Evolutionary conservation across 2,329 filamentous ascomycete genomes (phyloP).

Genomic region (Alternaria brassicae): DNA sequence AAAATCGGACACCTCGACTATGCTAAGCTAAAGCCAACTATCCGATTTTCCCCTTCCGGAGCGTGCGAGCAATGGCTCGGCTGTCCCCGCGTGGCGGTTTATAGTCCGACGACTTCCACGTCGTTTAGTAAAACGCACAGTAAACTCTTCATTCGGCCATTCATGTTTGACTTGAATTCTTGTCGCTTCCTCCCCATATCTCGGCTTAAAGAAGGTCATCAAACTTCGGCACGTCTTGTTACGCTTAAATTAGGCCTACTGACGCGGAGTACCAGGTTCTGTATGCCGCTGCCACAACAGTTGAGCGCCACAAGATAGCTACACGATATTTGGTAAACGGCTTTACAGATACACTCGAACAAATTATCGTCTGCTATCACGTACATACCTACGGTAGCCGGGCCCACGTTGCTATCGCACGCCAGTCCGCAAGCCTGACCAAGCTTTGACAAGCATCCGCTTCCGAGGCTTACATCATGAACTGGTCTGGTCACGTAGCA

Average conservation of each 20-base stretch:
- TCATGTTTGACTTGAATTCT: background rate
- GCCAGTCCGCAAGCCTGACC: constrained; percentile 6
- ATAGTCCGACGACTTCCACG: background rate
- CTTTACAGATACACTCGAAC: background rate
- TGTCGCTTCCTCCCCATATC: background rate
- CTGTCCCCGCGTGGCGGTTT: background rate
- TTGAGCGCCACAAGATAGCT: background rate
- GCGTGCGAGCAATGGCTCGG: constrained; percentile 1
- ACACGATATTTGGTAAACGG: background rate
- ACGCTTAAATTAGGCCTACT: background rate
- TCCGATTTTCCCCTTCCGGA: no score
- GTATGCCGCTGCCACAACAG: background rate
- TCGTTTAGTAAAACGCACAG: background rate
- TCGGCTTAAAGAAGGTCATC: background rate
- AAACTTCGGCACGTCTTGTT: background rate
- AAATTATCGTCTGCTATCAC: background rate
- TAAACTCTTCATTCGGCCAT: background rate
- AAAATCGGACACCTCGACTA: no score
- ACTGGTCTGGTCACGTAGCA: background rate
- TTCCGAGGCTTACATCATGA: constrained; percentile 21
- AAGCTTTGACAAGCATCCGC: constrained; percentile 29
- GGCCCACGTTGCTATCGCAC: background rate
- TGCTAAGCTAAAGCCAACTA: no score
- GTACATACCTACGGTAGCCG: background rate
- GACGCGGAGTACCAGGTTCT: background rate